A percentile compares a stretch with the other conserved stretches of the same genome.
Evolutionary conservation across 2,329 filamentous ascomycete genomes (phyloP).

Genomic region (Blastomyces gilchristii): DNA sequence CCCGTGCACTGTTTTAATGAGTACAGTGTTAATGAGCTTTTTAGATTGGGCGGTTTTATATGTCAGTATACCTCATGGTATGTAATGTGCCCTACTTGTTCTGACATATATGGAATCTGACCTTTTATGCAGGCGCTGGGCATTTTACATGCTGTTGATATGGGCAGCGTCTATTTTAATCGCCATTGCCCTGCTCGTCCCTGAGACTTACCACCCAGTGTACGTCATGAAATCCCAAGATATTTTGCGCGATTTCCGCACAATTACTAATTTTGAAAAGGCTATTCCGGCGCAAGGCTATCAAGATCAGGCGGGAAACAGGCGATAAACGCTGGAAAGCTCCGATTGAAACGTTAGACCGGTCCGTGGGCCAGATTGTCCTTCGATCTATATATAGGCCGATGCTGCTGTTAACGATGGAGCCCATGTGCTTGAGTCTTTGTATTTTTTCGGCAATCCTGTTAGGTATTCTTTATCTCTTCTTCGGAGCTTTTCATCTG

Average conservation of each 20-base stretch:
- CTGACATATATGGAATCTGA: neutral
- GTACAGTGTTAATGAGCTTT: slow-evolving; percentile 25
- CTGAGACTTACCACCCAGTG: slow-evolving; percentile 69
- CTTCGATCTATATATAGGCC: slow-evolving; percentile 51
- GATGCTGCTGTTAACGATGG: slow-evolving; percentile 66
- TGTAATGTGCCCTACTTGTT: slow-evolving; percentile 13
- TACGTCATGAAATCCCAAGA: slow-evolving; percentile 17
- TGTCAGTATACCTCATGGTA: slow-evolving; percentile 61
- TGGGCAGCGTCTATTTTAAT: slow-evolving; percentile 60
- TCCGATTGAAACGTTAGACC: slow-evolving; percentile 61
- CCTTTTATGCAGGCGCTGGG: slow-evolving; percentile 51
- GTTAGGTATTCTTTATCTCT: slow-evolving; percentile 80
- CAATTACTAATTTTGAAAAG: slow-evolving; percentile 16
- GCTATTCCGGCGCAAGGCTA: slow-evolving; percentile 62
- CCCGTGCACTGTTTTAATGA: neutral
- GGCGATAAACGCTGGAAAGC: slow-evolving; percentile 68
- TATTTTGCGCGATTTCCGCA: neutral
- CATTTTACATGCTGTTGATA: slow-evolving; percentile 74
- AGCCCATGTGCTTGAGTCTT: slow-evolving; percentile 77
- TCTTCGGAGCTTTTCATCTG: slow-evolving; percentile 78
- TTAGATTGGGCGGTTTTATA: slow-evolving; percentile 61
- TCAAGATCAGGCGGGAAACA: slow-evolving; percentile 58
- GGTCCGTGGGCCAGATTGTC: slow-evolving; percentile 55
- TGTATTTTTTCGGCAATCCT: slow-evolving; percentile 75
- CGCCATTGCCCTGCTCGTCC: slow-evolving; percentile 61